Percentiles rank a stretch among this genome's conserved stretches.
phyloP scores from a whole-genome alignment of 768 basidiomycete species.

The Phanerodontia chrysosporium region DNA sequence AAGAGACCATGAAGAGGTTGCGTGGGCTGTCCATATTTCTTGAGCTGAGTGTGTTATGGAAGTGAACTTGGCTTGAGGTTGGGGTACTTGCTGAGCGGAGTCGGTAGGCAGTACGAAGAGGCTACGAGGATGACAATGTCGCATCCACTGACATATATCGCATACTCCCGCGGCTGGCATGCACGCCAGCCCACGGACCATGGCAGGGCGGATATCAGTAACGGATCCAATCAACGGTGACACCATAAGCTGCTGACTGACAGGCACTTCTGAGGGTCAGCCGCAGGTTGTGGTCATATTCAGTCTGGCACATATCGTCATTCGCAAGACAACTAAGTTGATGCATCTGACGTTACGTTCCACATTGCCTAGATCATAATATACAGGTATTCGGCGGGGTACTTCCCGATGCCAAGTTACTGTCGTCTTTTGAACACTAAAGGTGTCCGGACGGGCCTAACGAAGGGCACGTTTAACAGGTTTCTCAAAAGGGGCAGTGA shows the following conservation, averaged over 20 bases:
- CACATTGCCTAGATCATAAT: neutral
- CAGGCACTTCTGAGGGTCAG: too few species aligned
- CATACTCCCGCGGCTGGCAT: neutral
- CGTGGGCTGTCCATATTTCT: neutral
- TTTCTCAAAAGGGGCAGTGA: neutral
- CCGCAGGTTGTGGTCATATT: too few species aligned
- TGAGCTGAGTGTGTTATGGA: neutral
- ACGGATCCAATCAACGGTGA: neutral
- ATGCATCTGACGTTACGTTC: too few species aligned
- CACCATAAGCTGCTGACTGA: too few species aligned
- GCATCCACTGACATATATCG: neutral
- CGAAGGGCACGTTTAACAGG: neutral
- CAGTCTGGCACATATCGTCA: too few species aligned
- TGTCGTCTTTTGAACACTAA: constrained; percentile 15
- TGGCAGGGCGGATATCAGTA: neutral
- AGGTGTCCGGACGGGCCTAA: constrained; percentile 18
- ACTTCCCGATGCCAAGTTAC: neutral
- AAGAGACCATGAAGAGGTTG: neutral
- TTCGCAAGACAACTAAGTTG: too few species aligned
- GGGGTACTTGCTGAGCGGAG: neutral
- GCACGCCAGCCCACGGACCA: neutral
- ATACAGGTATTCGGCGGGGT: neutral
- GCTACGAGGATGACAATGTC: neutral
- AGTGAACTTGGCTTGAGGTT: neutral
- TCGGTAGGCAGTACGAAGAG: neutral